A percentile compares a stretch with the other conserved stretches of the same genome.
Evolutionary conservation across 1,284 basidiomycete genomes (phyloP).

Genomic region (Boletus subluridellus): DNA sequence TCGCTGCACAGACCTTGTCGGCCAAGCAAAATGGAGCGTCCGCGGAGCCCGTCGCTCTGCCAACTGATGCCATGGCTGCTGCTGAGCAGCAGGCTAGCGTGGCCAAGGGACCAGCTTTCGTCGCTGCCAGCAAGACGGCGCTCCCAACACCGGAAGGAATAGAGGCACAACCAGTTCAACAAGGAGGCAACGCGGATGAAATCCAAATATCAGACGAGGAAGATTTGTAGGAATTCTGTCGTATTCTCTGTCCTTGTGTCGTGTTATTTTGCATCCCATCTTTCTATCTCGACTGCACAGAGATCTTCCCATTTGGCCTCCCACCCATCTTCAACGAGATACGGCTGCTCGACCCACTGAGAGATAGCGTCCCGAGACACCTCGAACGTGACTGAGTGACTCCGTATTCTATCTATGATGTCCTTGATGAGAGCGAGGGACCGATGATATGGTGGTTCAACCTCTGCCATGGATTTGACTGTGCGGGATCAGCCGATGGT

Average conservation of each 20-base stretch:
- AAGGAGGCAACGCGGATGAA: conserved; percentile 64
- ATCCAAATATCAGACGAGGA: conserved; percentile 84
- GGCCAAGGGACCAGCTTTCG: conserved; percentile 57
- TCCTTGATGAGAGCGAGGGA: conserved; percentile 57
- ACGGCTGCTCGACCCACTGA: conserved; percentile 64
- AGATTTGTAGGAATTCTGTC: conserved; percentile 41
- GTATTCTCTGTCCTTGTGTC: conserved; percentile 8
- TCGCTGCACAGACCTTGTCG: conserved; percentile 81
- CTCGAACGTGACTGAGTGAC: conserved; percentile 65
- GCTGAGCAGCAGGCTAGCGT: conserved; percentile 52
- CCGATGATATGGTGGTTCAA: conserved; percentile 65
- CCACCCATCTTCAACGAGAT: conserved; percentile 65
- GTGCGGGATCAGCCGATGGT: conserved; percentile 1
- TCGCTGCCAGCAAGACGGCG: conserved; percentile 55
- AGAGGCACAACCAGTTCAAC: conserved; percentile 28
- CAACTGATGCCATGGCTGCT: conserved; percentile 68
- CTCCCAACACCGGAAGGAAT: conserved; percentile 34
- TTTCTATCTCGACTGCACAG: conserved; percentile 66
- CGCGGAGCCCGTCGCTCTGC: conserved; percentile 54
- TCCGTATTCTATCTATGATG: conserved; percentile 56
- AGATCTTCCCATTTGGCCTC: conserved; percentile 70
- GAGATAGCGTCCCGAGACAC: conserved; percentile 56
- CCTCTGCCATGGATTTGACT: conserved; percentile 56
- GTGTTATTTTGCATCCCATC: conserved; percentile 50
- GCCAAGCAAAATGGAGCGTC: conserved; percentile 54